A percentile compares a stretch with the other conserved stretches of the same genome.
These are phyloP conservation scores for Xanthoconium separans DNA, from an alignment of 1,284 basidiomycete species.

Conservation along the genomic window DNA sequence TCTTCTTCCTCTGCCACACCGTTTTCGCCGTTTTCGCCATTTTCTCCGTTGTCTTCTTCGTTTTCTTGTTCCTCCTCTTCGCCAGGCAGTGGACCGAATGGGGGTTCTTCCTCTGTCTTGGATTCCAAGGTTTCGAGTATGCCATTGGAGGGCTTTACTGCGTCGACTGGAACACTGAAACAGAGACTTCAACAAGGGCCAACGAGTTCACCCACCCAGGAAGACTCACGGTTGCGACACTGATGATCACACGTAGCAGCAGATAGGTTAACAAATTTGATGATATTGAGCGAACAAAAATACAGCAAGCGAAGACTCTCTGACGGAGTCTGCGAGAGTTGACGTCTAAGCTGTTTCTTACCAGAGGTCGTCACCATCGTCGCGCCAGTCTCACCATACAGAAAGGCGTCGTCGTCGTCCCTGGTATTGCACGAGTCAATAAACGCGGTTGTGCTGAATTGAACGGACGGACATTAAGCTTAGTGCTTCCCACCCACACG, in stretches of 20 bases:
- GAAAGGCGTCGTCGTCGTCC: conserved; percentile 76
- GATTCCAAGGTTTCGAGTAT: conserved; percentile 47
- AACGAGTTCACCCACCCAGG: conserved; percentile 14
- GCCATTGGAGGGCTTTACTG: conserved; percentile 43
- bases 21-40: conserved; percentile 33
- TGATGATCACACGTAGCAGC: conserved; percentile 39
- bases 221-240: conserved; percentile 58
- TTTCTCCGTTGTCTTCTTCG: conserved; percentile 29
- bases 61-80: conserved; percentile 33
- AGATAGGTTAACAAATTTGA: conserved; percentile 36
- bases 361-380: conserved; percentile 41
- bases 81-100: conserved; percentile 25
- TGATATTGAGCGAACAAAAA: conserved; percentile 40
- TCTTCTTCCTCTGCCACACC: conserved; percentile 34
- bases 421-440: conserved; percentile 32
- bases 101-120: conserved; percentile 39
- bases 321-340: conserved; percentile 22
- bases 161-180: conserved; percentile 48
- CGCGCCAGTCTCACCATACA: conserved; percentile 59
- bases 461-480: conserved; percentile 32
- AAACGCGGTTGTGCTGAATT: conserved; percentile 16
- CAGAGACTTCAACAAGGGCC: conserved; percentile 20
- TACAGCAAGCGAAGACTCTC: conserved; percentile 28
- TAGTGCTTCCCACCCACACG: conserved; percentile 19
- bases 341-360: conserved; percentile 38